These are phyloP conservation scores for Dryas drummondii DNA, from an alignment of 306 rosid genomes.

Conservation along the genomic window DNA sequence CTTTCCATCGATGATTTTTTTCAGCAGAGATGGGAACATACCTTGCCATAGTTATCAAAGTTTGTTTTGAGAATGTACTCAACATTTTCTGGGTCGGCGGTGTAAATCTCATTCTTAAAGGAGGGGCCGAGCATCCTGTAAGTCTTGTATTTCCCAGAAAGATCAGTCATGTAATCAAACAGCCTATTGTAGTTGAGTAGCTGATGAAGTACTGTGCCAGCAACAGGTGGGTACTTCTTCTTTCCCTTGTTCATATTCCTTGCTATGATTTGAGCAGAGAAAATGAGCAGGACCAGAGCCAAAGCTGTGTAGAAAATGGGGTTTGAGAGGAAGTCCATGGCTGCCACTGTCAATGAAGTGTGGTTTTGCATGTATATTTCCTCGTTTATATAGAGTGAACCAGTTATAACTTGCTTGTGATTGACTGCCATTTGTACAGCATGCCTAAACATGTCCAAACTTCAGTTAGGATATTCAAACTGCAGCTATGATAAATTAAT, in stretches of 20 bases:
- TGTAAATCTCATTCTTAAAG: neutral
- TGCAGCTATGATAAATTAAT: too few relatives aligned
- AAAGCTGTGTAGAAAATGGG: conserved; percentile 32
- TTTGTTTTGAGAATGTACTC: too few relatives aligned
- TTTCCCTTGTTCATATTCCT: conserved; percentile 24
- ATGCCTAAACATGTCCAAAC: too few relatives aligned
- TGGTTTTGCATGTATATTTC: neutral
- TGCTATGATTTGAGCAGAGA: conserved; percentile 19
- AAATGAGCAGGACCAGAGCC: conserved; percentile 32
- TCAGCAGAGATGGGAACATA: too few relatives aligned
- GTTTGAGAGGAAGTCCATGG: conserved; percentile 41
- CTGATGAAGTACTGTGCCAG: conserved; percentile 67
- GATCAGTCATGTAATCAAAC: conserved; percentile 82
- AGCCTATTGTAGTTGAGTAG: conserved; percentile 60
- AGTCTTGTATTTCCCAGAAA: conserved; percentile 29
- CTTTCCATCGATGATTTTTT: too few relatives aligned
- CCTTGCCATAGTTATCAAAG: too few relatives aligned
- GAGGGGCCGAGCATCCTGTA: too few relatives aligned
- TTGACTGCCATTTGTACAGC: too few relatives aligned
- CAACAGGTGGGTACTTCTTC: conserved; percentile 59
- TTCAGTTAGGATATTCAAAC: too few relatives aligned
- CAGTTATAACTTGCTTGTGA: too few relatives aligned
- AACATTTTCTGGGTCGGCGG: conserved; percentile 40
- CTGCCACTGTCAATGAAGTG: neutral
- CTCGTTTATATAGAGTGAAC: neutral